Base-by-base conservation (phyloP, 768 basidiomycete genomes). In the Pisolithus tinctorius region DNA sequence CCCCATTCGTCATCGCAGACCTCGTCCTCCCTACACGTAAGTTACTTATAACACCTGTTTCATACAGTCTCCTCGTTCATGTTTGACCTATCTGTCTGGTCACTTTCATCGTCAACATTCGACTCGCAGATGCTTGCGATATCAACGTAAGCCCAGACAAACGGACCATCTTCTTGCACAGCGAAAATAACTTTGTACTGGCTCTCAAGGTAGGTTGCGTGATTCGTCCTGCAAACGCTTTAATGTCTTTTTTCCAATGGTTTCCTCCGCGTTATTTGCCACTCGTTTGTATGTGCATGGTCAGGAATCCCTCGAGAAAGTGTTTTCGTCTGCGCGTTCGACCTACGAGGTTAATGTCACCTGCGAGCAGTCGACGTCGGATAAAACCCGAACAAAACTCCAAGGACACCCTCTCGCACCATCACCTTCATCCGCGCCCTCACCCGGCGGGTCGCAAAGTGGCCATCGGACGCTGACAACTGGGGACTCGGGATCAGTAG, bases 101-200 rank as follows among this genome's bases (percentile, higher is more conserved):
- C 2, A 14, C 52, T 23, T 16, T 29, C n/a, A 11, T 23, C 48
- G 26, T n/a, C 39, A n/a, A 46, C 48, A 30, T 37, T 42, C n/a
- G 16, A 20, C 31, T 49, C 14, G 6, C 55, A 93, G 91, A 83
- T 51, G 73, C 81, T 0, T 89, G 82, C 60, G 96, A 99, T 62
- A 83, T 99, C 61, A 99, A 99, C 55, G 88, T 98, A 53, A 90
- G 84, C 55, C 95, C 96, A 0, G 96, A 98, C 71, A 99, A 98
- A 63, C 79, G 95, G n/a, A 94, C 92, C 0, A 87, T 98, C 36
- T 84, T 96, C 47, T 61, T 99, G 10, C 93, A 97, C 58, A 84
- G 84, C 63, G 95, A 99, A 65, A 75, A 74, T 10, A 86, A 86
- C 54, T 69, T 99, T 16, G 75, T 98, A 0, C 69, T 79, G 3